Percentiles rank a stretch among this genome's conserved stretches.
These are phyloP conservation scores for Cutaneotrichosporon dermatis DNA, from an alignment of 1,284 basidiomycete species.

Conservation along the genomic window DNA sequence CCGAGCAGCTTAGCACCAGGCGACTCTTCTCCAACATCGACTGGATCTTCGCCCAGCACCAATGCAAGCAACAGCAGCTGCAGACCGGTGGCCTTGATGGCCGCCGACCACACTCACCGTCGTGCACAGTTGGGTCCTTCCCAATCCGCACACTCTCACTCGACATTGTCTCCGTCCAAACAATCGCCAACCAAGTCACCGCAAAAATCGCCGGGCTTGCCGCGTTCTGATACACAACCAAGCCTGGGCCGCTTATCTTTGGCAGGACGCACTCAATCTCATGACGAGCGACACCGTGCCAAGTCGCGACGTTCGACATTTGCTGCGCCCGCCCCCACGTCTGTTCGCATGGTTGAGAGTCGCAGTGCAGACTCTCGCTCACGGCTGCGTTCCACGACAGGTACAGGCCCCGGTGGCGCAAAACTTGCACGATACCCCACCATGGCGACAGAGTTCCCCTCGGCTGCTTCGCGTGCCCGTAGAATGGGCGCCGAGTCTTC, in stretches of 20 bases:
- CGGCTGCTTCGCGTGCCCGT: background rate
- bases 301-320: constrained; percentile 20
- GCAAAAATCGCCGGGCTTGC: constrained; percentile 6
- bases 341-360: constrained; percentile 37
- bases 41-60: constrained; percentile 7
- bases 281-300: constrained; percentile 1
- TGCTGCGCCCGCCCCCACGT: constrained; percentile 27
- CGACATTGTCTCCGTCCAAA: background rate
- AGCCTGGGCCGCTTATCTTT: constrained; percentile 10
- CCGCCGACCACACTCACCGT: background rate
- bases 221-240: constrained; percentile 6
- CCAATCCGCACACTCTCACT: background rate
- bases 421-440: constrained; percentile 18
- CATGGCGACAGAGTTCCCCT: constrained; percentile 11
- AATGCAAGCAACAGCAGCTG: constrained; percentile 2
- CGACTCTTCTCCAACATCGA: constrained; percentile 5
- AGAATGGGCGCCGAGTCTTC: background rate
- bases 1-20: background rate
- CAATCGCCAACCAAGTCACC: constrained; percentile 6
- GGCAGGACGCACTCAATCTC: constrained; percentile 1
- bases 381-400: constrained; percentile 18
- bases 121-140: background rate
- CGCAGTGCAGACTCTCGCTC: constrained; percentile 31
- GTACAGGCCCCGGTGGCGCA: background rate
- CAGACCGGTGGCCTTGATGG: background rate